Conservation (phyloP, 2,329 filamentous ascomycete species). For the Cytospora chrysosperma region DNA sequence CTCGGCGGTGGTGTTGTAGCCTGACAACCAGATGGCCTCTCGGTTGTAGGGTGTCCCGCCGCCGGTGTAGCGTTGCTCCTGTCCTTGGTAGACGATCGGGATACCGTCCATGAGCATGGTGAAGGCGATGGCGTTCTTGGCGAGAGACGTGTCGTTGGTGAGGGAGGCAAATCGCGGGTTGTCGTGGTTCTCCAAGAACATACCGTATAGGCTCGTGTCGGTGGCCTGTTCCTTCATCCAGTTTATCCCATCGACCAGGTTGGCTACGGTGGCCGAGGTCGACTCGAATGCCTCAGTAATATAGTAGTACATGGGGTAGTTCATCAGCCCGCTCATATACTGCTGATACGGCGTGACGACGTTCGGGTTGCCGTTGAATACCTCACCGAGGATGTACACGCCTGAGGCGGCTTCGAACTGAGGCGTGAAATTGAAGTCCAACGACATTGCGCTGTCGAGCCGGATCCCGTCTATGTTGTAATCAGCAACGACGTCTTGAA, state of each 20-base stretch:
- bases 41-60: slow-evolving; percentile 44
- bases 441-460: slow-evolving; percentile 49
- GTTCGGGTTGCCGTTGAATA: slow-evolving; percentile 45
- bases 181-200: slow-evolving; percentile 53
- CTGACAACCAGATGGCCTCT: slow-evolving; percentile 49
- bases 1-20: slow-evolving; percentile 41
- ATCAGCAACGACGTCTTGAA: slow-evolving; percentile 45
- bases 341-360: slow-evolving; percentile 46
- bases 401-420: slow-evolving; percentile 45
- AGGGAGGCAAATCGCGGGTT: slow-evolving; percentile 44
- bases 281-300: slow-evolving; percentile 31
- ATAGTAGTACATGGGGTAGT: slow-evolving; percentile 47
- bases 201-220: slow-evolving; percentile 39
- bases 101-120: slow-evolving; percentile 56
- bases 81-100: slow-evolving; percentile 58
- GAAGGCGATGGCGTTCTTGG: slow-evolving; percentile 54
- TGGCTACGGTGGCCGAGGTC: slow-evolving; percentile 34
- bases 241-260: slow-evolving; percentile 35
- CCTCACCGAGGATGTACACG: slow-evolving; percentile 51
- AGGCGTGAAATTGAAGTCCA: slow-evolving; percentile 48
- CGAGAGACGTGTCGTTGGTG: slow-evolving; percentile 47
- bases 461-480: slow-evolving; percentile 54
- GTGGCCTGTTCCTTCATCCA: slow-evolving; percentile 29
- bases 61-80: slow-evolving; percentile 54
- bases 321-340: slow-evolving; percentile 47